phyloP scores from a whole-genome alignment of 352 stramenopile species.

The Pythium coloratum region DNA sequence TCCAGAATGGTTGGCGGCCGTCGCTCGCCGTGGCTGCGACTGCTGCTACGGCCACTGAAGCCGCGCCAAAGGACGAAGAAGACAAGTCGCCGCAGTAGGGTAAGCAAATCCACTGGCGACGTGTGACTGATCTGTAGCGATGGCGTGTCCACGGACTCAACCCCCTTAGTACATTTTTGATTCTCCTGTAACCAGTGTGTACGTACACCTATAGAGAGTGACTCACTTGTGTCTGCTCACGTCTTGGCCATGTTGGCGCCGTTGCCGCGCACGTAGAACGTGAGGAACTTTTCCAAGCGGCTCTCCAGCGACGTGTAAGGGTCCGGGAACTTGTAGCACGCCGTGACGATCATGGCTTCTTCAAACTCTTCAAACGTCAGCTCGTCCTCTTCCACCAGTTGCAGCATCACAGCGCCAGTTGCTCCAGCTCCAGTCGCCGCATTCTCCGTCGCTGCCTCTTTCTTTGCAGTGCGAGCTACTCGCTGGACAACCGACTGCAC shows the following conservation, averaged over 20 bases:
- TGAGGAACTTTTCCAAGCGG: constrained; percentile 73
- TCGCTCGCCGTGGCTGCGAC: neutral
- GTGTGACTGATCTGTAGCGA: constrained; percentile 5
- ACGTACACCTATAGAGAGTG: neutral
- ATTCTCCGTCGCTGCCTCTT: constrained; percentile 11
- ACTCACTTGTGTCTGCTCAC: neutral
- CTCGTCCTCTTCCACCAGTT: constrained; percentile 46
- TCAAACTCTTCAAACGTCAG: constrained; percentile 67
- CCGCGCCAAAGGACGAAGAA: neutral
- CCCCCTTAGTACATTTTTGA: constrained; percentile 23
- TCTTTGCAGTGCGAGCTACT: constrained; percentile 38
- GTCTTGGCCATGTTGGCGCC: neutral
- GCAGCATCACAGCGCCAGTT: neutral
- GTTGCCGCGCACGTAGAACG: constrained; percentile 54
- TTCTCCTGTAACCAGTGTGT: constrained; percentile 1
- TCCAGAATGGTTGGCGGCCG: constrained; percentile 52
- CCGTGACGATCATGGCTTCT: constrained; percentile 64
- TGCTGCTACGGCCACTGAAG: neutral
- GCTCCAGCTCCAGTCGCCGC: neutral
- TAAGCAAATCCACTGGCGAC: neutral
- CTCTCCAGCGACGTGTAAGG: constrained; percentile 79
- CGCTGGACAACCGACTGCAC: constrained; percentile 58
- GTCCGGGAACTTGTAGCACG: constrained; percentile 78
- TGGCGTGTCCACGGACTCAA: neutral
- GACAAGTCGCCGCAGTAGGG: neutral